Evolutionary conservation across 306 rosid genomes (phyloP).

Genomic region (Cucurbita argyrosperma): DNA sequence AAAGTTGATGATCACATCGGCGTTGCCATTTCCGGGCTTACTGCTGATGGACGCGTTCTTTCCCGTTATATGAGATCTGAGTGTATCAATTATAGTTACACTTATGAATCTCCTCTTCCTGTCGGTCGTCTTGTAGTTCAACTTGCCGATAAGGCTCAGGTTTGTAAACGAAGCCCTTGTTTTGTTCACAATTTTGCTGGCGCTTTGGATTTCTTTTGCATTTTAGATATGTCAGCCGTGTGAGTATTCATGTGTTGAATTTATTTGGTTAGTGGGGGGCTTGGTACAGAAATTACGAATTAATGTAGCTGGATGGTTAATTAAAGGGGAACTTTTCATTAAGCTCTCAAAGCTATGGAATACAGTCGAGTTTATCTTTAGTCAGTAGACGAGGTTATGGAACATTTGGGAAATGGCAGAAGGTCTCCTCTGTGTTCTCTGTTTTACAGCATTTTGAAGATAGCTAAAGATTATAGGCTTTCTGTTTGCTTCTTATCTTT

Average conservation of each 20-base stretch:
- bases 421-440: not conserved
- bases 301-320: not conserved
- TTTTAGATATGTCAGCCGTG: not conserved
- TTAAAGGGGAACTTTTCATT: not conserved
- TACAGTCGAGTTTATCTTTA: not conserved
- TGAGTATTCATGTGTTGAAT: not conserved
- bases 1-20: constrained; percentile 98
- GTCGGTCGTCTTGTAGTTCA: constrained; percentile 95
- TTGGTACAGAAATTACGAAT: not conserved
- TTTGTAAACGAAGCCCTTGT: not conserved
- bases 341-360: not conserved
- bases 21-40: constrained; percentile 88
- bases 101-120: constrained; percentile 86
- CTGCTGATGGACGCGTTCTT: constrained; percentile 94
- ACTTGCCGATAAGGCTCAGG: constrained; percentile 97
- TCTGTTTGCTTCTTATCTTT: not conserved
- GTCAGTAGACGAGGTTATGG: not conserved
- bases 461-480: not conserved
- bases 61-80: constrained; percentile 90
- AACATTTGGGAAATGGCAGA: not conserved
- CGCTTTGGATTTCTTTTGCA: not conserved
- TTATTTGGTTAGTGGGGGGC: too few relatives aligned
- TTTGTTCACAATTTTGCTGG: not conserved
- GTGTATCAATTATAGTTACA: constrained; percentile 65
- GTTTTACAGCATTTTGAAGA: not conserved